Base-by-base conservation (phyloP, 176 grass and related monocot genomes). In the Carex myosuroides region DNA sequence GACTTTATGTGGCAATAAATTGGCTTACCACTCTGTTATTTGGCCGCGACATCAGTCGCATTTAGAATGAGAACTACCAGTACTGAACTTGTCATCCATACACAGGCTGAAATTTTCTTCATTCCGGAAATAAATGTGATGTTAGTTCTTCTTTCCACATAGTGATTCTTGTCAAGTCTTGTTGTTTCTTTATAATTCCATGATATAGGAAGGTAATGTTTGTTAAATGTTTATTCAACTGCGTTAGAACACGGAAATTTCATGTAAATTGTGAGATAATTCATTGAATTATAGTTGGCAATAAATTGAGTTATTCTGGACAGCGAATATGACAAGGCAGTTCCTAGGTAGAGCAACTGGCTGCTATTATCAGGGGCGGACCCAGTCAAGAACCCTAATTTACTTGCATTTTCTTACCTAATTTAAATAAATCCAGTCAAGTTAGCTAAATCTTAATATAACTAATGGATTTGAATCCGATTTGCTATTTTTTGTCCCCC, bases 1-100 rank as follows among this genome's bases (percentile, higher is more conserved):
- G 96, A 78, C 69, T 99, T 35, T 99, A 99, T 64, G 96, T 99
- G 57, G 89, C 90, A 42, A 91, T 95, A 70, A 99, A 99, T 72
- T 99, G 96, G 96, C 89, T 95, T 22, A 99, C 96, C 64, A 99
- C 96, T 11, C 10, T 95, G 20, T 78, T 99, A 39, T 95, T 99
- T 84, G 96, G 96, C 8, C 88, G 96, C 5, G 96, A 99, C 65
- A 94, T 93, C 66, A 99, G 89, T 82, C 89, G 92, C 16, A 99
- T 99, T 46, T 99, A 92, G 83, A 83, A 65, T 21, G 12, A 16
- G 54, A 65, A 22, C 10, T 6, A 50, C 0, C 69, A 81, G 62
- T n/a, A 11, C 29, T 33, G 13, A 30, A 29, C 13, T 33, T 33
- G 13, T 16, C 24, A 77, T 33, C 26, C 50, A 78, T 22, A 10